Percentiles rank a stretch among this genome's conserved stretches.
These are phyloP conservation scores for Ligustrum vulgare DNA, from an alignment of 257 asterid species.

Conservation along the genomic window DNA sequence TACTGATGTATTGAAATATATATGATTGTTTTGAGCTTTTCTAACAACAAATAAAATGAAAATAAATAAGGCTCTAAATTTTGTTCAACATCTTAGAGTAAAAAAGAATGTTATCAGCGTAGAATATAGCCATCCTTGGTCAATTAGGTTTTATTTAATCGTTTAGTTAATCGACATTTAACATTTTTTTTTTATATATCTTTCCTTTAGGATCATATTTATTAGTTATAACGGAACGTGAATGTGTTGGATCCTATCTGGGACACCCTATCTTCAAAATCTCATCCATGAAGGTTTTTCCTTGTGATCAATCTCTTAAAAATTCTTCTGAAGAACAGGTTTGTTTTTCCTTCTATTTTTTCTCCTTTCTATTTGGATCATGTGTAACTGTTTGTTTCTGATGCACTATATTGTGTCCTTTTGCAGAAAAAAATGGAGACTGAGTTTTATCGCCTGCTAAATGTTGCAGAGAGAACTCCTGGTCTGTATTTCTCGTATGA, in stretches of 20 bases:
- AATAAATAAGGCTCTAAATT: not conserved
- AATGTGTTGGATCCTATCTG: conserved; percentile 71
- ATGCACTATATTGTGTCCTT: conserved; percentile 25
- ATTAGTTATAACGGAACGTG: conserved; percentile 73
- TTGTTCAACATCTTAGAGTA: not conserved
- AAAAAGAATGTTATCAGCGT: not conserved
- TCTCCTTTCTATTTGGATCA: conserved; percentile 25
- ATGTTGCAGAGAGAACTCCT: conserved; percentile 63
- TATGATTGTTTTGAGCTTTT: not conserved
- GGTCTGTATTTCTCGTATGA: conserved; percentile 91
- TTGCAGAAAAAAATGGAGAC: conserved; percentile 77
- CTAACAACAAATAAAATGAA: not conserved
- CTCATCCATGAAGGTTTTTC: conserved; percentile 69
- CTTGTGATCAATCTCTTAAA: conserved; percentile 77
- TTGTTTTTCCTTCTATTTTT: conserved; percentile 17
- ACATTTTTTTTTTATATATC: conserved; percentile 14
- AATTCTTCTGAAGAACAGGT: conserved; percentile 77
- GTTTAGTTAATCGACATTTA: not conserved
- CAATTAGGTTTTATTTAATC: not conserved
- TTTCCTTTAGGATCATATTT: conserved; percentile 71
- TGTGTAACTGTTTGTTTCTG: conserved; percentile 16
- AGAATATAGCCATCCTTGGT: not conserved
- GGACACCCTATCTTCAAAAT: conserved; percentile 82
- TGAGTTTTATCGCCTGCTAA: conserved; percentile 66
- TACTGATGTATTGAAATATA: not conserved